Evolutionary conservation across 441 rosid species (phyloP).

Genomic region (Macaranga tanarius): DNA sequence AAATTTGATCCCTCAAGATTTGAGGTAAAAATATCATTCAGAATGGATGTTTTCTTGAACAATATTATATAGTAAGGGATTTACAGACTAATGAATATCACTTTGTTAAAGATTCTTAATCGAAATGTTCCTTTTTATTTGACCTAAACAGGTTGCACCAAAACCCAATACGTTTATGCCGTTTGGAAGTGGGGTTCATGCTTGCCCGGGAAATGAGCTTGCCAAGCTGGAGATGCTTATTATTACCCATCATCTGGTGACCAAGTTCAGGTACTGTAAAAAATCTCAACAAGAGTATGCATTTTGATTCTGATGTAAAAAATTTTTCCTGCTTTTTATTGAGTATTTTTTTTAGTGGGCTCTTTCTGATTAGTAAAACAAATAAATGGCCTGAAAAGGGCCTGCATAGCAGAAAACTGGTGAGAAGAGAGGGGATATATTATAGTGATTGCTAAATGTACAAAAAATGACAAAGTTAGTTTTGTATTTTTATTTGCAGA

Average conservation of each 20-base stretch:
- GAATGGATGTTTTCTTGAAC: too few relatives aligned
- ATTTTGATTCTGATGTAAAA: neutral
- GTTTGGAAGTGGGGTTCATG: slow-evolving; percentile 70
- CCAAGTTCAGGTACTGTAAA: slow-evolving; percentile 59
- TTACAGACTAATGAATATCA: too few relatives aligned
- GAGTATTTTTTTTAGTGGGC: neutral
- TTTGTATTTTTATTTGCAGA: slow-evolving; percentile 41
- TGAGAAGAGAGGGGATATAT: neutral
- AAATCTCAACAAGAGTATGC: neutral
- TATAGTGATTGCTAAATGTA: neutral
- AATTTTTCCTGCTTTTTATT: neutral
- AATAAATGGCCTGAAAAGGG: neutral
- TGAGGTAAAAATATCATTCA: slow-evolving; percentile 41
- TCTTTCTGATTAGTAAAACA: neutral
- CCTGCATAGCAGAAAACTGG: neutral
- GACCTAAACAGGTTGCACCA: slow-evolving; percentile 42
- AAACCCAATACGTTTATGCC: slow-evolving; percentile 71
- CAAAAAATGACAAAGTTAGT: slow-evolving; percentile 5
- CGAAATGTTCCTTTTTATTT: neutral
- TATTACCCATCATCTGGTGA: slow-evolving; percentile 57
- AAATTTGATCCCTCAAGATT: slow-evolving; percentile 71
- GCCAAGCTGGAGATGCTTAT: slow-evolving; percentile 75
- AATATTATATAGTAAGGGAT: too few relatives aligned
- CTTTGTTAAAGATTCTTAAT: too few relatives aligned
- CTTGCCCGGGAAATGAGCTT: slow-evolving; percentile 79